Evolutionary conservation across 2,329 filamentous ascomycete species (phyloP), one percentile per base, ranked within the genome.

Genomic region (Microcera coccophila): DNA sequence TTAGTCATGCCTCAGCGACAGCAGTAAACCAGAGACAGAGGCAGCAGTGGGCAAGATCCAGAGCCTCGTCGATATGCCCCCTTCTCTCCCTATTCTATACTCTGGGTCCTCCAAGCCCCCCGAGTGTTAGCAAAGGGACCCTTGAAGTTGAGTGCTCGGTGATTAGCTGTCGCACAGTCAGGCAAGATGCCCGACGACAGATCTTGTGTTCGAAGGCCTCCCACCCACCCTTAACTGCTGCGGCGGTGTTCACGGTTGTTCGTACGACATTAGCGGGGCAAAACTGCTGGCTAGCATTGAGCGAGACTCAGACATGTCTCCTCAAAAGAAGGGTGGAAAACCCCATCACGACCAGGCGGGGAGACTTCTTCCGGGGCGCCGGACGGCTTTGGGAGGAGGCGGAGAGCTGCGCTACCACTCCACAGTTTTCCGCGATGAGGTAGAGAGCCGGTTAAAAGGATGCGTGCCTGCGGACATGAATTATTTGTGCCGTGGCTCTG

Each of bases 371-470:
- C n/a, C 29, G 15, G 8, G 29, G 29, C 15, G 29, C 29, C 29
- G 15, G 29, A 16, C 29, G 26, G 31, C 36, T 35, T 43, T 35
- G 39, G 43, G 43, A 41, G 36, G 39, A 39, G 39, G 22, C 42
- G 39, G 38, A 28, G 39, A 44, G 21, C 47, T 42, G 38, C 26
- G 31, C 32, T 41, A 45, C 44, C 42, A 44, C 35, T 48, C 42
- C 39, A 50, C 42, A 45, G 33, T 44, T 40, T 44, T 15, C 10
- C 44, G 38, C 50, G 52, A 58, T 55, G 46, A 57, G 44, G 55
- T 43, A 57, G 42, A 57, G 44, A 47, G 44, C 39, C 45, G 44
- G 44, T 41, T 28, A 42, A 43, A 31, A n/a, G 41, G 38, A 40
- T 21, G 38, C 35, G 42, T 40, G 45, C 45, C 22, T 36, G 18